These are phyloP conservation scores for Ophiostoma novo-ulmi DNA, from an alignment of 2,329 filamentous ascomycete genomes.

Conservation along the genomic window DNA sequence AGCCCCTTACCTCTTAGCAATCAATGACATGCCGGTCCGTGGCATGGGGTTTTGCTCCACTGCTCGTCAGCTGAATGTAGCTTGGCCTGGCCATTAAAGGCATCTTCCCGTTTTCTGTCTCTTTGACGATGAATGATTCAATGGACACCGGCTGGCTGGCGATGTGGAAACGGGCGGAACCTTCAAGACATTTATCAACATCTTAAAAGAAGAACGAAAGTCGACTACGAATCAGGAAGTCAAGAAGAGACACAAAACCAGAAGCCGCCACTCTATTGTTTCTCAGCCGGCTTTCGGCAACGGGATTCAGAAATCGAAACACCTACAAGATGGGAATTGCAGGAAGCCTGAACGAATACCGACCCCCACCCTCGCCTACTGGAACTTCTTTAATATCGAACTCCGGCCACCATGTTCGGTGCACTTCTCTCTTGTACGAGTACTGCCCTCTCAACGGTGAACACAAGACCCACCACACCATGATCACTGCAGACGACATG, in stretches of 20 bases:
- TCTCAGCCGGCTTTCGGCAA: not conserved
- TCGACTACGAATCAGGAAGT: not conserved
- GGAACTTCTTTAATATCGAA: not conserved
- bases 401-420: not conserved
- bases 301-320: not conserved
- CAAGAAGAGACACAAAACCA: not conserved
- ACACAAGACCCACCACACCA: no score
- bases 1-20: not conserved
- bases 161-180: not conserved
- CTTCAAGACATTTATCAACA: not conserved
- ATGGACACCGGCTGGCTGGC: not conserved
- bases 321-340: not conserved
- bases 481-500: no score
- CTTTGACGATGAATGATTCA: not conserved
- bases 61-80: not conserved
- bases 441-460: not conserved
- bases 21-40: not conserved
- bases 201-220: not conserved
- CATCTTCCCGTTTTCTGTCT: not conserved
- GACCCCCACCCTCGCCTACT: not conserved
- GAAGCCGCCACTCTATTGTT: not conserved
- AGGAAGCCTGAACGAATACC: no score
- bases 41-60: not conserved
- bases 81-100: not conserved
- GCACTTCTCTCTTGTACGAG: not conserved